Conservation (phyloP, 352 stramenopile genomes). For the Phytophthora meadii region DNA sequence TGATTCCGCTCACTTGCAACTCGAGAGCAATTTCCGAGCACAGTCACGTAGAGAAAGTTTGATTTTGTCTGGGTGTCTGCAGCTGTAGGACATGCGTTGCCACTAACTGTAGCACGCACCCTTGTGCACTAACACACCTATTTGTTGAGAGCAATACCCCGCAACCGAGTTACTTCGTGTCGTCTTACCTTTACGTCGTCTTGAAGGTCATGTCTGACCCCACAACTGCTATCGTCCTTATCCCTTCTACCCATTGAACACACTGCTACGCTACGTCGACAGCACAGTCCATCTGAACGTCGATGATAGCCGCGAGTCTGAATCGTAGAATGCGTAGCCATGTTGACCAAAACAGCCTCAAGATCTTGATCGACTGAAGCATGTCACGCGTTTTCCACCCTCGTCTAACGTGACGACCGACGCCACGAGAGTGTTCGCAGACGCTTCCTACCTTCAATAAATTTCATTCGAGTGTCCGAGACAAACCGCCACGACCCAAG, state of each 20-base stretch:
- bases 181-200: constrained; percentile 20
- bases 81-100: constrained; percentile 8
- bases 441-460: constrained; percentile 25
- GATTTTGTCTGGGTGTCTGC: constrained; percentile 7
- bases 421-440: constrained; percentile 15
- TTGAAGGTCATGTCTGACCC: constrained; percentile 5
- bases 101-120: constrained; percentile 9
- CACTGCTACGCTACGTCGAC: constrained; percentile 10
- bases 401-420: constrained; percentile 3
- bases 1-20: constrained; percentile 9
- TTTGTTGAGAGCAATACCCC: constrained; percentile 5
- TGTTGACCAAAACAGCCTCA: not conserved
- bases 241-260: constrained; percentile 6
- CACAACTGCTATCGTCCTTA: not conserved
- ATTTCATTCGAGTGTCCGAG: constrained; percentile 29
- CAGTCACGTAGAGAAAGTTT: constrained; percentile 16
- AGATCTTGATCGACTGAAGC: constrained; percentile 3
- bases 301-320: too few species aligned
- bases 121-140: not conserved
- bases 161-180: constrained; percentile 16
- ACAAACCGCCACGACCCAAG: constrained; percentile 10
- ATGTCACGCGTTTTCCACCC: constrained; percentile 3
- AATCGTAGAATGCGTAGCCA: constrained; percentile 18
- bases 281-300: constrained; percentile 12
- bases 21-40: constrained; percentile 8